phyloP scores from a whole-genome alignment of 2,329 filamentous ascomycete genomes.

The Didymella segeticola region DNA sequence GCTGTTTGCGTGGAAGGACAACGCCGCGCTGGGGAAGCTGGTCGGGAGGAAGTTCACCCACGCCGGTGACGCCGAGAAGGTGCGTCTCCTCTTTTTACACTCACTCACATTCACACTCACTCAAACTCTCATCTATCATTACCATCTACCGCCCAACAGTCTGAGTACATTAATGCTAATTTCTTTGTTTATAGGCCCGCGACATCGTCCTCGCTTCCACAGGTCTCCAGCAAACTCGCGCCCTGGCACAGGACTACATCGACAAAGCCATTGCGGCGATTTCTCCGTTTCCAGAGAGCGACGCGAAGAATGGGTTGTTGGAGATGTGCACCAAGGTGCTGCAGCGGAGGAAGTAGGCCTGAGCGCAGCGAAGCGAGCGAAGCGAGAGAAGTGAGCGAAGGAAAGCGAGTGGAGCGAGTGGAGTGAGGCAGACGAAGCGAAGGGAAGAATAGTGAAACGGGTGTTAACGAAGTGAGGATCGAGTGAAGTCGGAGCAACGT shows the following conservation, averaged over 20 bases:
- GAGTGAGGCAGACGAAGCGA: too few relatives aligned
- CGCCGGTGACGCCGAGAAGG: slow-evolving; percentile 83
- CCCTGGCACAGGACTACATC: slow-evolving; percentile 87
- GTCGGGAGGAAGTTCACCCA: slow-evolving; percentile 89
- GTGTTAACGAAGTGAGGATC: too few relatives aligned
- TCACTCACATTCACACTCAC: too few relatives aligned
- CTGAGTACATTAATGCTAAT: slow-evolving; percentile 41
- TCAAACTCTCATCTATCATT: too few relatives aligned
- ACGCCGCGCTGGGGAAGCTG: slow-evolving; percentile 80
- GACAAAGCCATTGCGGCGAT: slow-evolving; percentile 89
- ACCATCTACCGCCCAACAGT: too few relatives aligned
- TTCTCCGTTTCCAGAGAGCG: slow-evolving; percentile 84
- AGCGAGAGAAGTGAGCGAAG: background rate
- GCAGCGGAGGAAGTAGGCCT: slow-evolving; percentile 76
- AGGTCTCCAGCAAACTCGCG: slow-evolving; percentile 90
- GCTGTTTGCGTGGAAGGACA: slow-evolving; percentile 93
- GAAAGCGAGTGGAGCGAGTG: too few relatives aligned
- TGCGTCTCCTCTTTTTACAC: too few relatives aligned
- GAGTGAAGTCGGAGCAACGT: too few relatives aligned
- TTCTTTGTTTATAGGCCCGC: slow-evolving; percentile 69
- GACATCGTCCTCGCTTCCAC: slow-evolving; percentile 82
- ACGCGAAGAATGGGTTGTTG: slow-evolving; percentile 87
- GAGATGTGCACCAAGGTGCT: slow-evolving; percentile 95
- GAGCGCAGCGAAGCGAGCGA: too few relatives aligned
- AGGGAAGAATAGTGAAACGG: too few relatives aligned